Evolutionary conservation across 2,329 filamentous ascomycete species (phyloP).

Genomic region (Rugonectria rugulosa): DNA sequence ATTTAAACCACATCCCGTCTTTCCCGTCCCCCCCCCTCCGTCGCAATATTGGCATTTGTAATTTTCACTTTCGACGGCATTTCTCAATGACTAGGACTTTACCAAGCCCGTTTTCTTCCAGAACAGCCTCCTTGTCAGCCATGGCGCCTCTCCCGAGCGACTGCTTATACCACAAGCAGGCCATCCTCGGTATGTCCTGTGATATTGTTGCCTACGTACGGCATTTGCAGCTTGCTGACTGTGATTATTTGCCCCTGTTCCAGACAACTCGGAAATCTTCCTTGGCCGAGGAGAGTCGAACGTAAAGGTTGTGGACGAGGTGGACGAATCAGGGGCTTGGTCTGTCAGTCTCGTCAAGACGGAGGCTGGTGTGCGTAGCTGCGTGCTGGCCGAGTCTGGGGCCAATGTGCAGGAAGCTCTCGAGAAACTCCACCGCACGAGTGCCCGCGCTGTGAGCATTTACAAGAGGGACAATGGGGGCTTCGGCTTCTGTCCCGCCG

Average conservation of each 20-base stretch:
- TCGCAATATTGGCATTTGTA: neutral
- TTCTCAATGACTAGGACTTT: constrained; percentile 21
- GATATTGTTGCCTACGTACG: neutral
- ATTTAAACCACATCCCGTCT: neutral
- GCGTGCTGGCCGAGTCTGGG: constrained; percentile 44
- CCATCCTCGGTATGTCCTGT: constrained; percentile 5
- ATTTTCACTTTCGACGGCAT: neutral
- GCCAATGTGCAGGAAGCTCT: constrained; percentile 43
- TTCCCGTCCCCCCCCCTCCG: neutral
- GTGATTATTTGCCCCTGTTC: neutral
- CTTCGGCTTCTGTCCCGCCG: constrained; percentile 37
- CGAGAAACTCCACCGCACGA: constrained; percentile 47
- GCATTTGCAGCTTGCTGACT: constrained; percentile 1
- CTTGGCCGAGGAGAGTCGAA: constrained; percentile 32
- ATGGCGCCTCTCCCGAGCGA: constrained; percentile 11
- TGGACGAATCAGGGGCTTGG: constrained; percentile 36
- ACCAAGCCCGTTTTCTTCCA: constrained; percentile 1
- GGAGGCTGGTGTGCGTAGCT: constrained; percentile 35
- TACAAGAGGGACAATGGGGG: constrained; percentile 46
- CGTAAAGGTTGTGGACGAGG: constrained; percentile 35
- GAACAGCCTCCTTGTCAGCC: constrained; percentile 12
- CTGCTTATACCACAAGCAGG: constrained; percentile 6
- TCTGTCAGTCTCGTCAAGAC: constrained; percentile 37
- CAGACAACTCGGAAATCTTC: constrained; percentile 41
- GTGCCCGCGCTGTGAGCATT: constrained; percentile 47